These are phyloP conservation scores for Scheffersomyces spartinae DNA, from an alignment of 805 yeast species.

Conservation along the genomic window DNA sequence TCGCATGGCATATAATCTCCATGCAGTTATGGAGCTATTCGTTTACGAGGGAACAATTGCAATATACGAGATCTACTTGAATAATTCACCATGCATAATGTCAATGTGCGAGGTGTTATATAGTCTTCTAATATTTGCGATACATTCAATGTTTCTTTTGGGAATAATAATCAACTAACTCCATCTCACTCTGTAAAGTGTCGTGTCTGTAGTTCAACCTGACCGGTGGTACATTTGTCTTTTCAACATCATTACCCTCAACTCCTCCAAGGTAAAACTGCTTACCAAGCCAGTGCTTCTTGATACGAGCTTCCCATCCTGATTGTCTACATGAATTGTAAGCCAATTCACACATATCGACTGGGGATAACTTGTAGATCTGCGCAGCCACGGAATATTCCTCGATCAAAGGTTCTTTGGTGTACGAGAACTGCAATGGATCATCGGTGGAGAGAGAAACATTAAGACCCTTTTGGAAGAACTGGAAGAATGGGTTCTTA, in stretches of 20 bases:
- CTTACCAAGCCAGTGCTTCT: conserved; percentile 87
- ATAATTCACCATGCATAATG: too few species aligned
- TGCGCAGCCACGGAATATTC: conserved; percentile 98
- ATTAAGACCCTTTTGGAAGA: conserved; percentile 87
- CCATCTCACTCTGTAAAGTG: conserved; percentile 61
- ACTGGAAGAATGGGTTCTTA: conserved; percentile 88
- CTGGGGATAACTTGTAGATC: conserved; percentile 85
- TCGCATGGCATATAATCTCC: too few species aligned
- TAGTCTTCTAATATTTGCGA: too few species aligned
- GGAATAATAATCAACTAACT: conserved; percentile 52
- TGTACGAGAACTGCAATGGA: conserved; percentile 93
- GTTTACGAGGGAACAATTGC: too few species aligned
- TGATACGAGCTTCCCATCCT: conserved; percentile 83
- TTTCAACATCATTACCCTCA: conserved; percentile 82
- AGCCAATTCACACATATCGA: conserved; percentile 96
- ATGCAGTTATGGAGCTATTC: too few species aligned
- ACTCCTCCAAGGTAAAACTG: conserved; percentile 45
- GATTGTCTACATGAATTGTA: conserved; percentile 85
- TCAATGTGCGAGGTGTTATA: too few species aligned
- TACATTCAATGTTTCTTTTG: background rate
- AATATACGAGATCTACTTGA: too few species aligned
- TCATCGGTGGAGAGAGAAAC: conserved; percentile 95
- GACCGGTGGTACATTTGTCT: conserved; percentile 89
- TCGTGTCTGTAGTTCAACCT: conserved; percentile 78
- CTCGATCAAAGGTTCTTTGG: conserved; percentile 94